These are phyloP conservation scores for Fusarium tjaetaba DNA, from an alignment of 2,329 filamentous ascomycete species.

Conservation along the genomic window DNA sequence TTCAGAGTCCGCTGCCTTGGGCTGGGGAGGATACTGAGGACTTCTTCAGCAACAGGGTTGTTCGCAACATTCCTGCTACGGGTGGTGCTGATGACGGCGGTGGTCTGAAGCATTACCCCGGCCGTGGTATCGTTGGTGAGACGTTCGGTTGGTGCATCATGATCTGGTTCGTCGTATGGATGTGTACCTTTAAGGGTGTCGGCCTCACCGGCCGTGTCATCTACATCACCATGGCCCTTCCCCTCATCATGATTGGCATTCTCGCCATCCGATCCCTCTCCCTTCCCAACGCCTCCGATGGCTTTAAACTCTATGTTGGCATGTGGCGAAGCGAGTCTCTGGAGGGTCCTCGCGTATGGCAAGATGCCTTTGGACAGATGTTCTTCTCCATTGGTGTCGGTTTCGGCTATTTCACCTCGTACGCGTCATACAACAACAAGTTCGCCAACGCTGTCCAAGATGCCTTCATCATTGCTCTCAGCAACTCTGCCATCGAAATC, in stretches of 20 bases:
- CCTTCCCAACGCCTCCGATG: slow-evolving; percentile 60
- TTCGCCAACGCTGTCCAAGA: slow-evolving; percentile 64
- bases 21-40: slow-evolving; percentile 31
- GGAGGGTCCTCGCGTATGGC: slow-evolving; percentile 51
- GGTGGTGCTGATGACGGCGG: background rate
- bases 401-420: slow-evolving; percentile 65
- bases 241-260: slow-evolving; percentile 62
- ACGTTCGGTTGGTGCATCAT: slow-evolving; percentile 64
- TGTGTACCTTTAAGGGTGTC: slow-evolving; percentile 66
- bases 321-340: slow-evolving; percentile 57
- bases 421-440: slow-evolving; percentile 64
- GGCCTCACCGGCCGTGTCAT: slow-evolving; percentile 64
- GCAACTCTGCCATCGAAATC: slow-evolving; percentile 63
- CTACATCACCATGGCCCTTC: slow-evolving; percentile 66
- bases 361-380: slow-evolving; percentile 61
- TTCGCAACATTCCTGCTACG: slow-evolving; percentile 38
- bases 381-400: slow-evolving; percentile 57
- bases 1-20: slow-evolving; percentile 63
- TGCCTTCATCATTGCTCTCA: slow-evolving; percentile 61
- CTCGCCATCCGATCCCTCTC: slow-evolving; percentile 61
- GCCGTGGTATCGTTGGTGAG: slow-evolving; percentile 58
- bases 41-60: slow-evolving; percentile 46
- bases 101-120: slow-evolving; percentile 49
- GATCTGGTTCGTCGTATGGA: slow-evolving; percentile 65
- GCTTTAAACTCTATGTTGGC: slow-evolving; percentile 54